Base-by-base conservation (phyloP, 192 early-diverging fungal species). In the Gigaspora rosea region DNA sequence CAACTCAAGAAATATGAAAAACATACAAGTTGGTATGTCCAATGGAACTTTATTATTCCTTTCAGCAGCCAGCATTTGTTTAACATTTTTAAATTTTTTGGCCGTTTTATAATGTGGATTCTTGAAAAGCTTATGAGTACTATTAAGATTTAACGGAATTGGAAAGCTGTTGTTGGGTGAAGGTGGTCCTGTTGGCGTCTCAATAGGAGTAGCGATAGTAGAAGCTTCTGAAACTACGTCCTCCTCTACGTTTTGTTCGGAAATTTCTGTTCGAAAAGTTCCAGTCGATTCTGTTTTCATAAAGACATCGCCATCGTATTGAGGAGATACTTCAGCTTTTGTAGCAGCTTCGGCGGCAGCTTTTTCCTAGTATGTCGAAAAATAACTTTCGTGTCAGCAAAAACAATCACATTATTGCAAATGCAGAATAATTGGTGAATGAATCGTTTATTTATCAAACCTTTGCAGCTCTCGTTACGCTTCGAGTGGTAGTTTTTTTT, bases 31-130 rank as follows among this genome's bases (percentile, higher is more conserved):
- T 11, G 91, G 91, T 33, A 91, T 83, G 73, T 91, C 87, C 3
- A 93, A 77, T 1, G 87, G 82, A 66, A 85, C 78, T 47, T 86
- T 86, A 57, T 82, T 80, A 9, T 78, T 79, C 78, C 91, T 91
- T 80, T 96, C 95, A 62, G 87, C 79, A 4, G 91, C 81, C 4
- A 94, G 80, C 12, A 96, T 89, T 81, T 96, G 95, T 72, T 95
- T 94, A 71, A 96, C 82, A 65, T 91, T 92, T 79, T 90, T 93
- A 80, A 85, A 89, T 80, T 92, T 92, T 48, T 91, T 91, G 13
- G 89, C 78, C 33, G 88, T 79, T 65, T 82, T 81, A 82, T 91
- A 93, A 35, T 83, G 84, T 35, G 86, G 54, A 75, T 83, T 92
- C 79, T 94, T 95, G 85, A 94, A 95, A n/a, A 91, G 89, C 72